Evolutionary conservation across 1,139 yeast species (phyloP), one percentile per base, ranked within the genome.

Genomic region (Saccharomycopsis hybrid): DNA sequence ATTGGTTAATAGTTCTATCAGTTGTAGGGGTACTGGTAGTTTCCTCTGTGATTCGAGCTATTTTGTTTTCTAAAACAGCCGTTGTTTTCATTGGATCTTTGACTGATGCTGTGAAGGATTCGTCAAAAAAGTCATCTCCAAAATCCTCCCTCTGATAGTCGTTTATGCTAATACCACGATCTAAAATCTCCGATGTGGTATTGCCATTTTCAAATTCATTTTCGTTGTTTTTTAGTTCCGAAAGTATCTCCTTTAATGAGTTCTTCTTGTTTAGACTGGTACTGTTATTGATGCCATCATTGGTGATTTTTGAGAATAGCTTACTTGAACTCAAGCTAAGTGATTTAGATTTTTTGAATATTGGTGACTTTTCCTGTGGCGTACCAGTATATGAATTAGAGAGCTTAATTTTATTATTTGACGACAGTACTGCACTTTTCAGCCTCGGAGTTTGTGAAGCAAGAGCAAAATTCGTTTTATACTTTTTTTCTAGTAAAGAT

Each of bases 61-160:
- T 18, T 18, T 18, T 18, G 18, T 18, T 18, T 18, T 18, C 18
- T 18, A 18, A 18, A 18, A 18, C 18, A 18, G 18, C 18, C 18
- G 18, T 18, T 18, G 18, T 18, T 18, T 18, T 18, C 18, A 18
- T 18, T 18, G 18, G 18, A 18, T 18, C 18, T 24, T 11, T 13
- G 5, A 36, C 7, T 5, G 24, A 9, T 5, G 9, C 13, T 9
- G 9, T 33, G 25, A 24, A n/a, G 11, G 37, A 31, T 33, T 52
- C 55, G 27, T 52, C 55, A 35, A 52, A 52, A 40, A 50, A 50
- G 9, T 46, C 47, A 32, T 52, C 53, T 4, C 35, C 43, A 35
- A 52, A 52, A 41, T 37, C 42, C 3, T 49, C 53, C 2, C 35
- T 11, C 35, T 49, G 41, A 39, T 44, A 47, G 11, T 47, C 51